These are phyloP conservation scores for Thelephora aurantiotincta DNA, from an alignment of 768 basidiomycete species.

Conservation along the genomic window DNA sequence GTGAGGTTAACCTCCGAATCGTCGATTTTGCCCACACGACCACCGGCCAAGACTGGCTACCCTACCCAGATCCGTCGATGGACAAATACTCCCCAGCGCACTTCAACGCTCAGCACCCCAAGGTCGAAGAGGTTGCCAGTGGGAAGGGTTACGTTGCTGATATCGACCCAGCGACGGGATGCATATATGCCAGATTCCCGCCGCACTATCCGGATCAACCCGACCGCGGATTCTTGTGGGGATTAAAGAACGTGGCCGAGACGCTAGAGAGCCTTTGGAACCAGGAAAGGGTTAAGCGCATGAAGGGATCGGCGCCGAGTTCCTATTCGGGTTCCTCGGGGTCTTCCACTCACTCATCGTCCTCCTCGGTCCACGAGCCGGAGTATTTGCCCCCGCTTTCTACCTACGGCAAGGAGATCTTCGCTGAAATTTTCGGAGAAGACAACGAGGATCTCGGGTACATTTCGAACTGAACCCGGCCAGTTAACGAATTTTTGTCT, in stretches of 20 bases:
- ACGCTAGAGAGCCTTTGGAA: constrained; percentile 80
- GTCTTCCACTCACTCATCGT: neutral
- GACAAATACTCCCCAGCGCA: neutral
- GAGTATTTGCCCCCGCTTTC: constrained; percentile 49
- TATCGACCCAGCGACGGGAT: constrained; percentile 68
- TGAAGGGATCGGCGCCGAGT: constrained; percentile 23
- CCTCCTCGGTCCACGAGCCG: constrained; percentile 38
- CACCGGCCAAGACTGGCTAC: constrained; percentile 83
- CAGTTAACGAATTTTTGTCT: too few species aligned
- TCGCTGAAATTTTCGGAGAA: constrained; percentile 55
- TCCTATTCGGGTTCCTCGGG: neutral
- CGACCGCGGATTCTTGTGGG: constrained; percentile 89
- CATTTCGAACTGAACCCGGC: constrained; percentile 44
- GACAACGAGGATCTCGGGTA: constrained; percentile 64
- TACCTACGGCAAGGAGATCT: constrained; percentile 67
- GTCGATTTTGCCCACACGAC: constrained; percentile 99
- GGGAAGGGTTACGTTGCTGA: constrained; percentile 73
- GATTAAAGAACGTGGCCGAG: constrained; percentile 67
- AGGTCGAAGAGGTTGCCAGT: constrained; percentile 30
- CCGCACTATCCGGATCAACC: constrained; percentile 83
- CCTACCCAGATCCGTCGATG: constrained; percentile 30
- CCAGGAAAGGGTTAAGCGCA: constrained; percentile 59
- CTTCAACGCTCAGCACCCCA: constrained; percentile 17
- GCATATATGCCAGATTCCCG: constrained; percentile 86
- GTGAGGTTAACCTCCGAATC: constrained; percentile 89